Conservation (phyloP, 345 rosid species). For the Iberis pinnata region DNA sequence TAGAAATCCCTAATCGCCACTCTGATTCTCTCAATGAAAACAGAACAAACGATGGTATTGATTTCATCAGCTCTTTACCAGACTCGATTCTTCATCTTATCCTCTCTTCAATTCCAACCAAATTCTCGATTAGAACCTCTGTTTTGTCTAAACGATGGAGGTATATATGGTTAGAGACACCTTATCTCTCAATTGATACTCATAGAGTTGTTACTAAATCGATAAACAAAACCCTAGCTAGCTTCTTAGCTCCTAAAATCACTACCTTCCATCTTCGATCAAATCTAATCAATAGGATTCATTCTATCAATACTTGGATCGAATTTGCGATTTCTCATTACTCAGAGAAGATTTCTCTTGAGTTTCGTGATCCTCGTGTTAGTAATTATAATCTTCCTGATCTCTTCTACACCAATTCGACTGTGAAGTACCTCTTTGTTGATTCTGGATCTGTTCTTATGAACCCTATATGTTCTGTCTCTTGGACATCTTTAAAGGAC, state of each 20-base stretch:
- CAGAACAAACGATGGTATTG: conserved; percentile 5
- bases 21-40: neutral
- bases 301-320: conserved; percentile 22
- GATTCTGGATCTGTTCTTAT: conserved; percentile 21
- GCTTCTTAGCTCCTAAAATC: conserved; percentile 20
- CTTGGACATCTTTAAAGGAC: conserved; percentile 19
- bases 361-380: conserved; percentile 22
- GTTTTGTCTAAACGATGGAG: conserved; percentile 27
- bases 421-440: conserved; percentile 9
- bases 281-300: conserved; percentile 5
- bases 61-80: conserved; percentile 27
- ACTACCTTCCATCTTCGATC: conserved; percentile 17
- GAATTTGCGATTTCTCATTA: conserved; percentile 11
- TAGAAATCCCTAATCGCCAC: conserved; percentile 5
- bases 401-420: conserved; percentile 18
- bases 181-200: conserved; percentile 21
- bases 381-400: conserved; percentile 19
- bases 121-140: conserved; percentile 24
- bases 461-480: conserved; percentile 6
- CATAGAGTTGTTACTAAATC: conserved; percentile 14
- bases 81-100: conserved; percentile 24
- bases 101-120: conserved; percentile 28
- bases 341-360: conserved; percentile 15
- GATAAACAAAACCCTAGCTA: conserved; percentile 18
- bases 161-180: conserved; percentile 25